These are phyloP conservation scores for Globisporangium emineosum DNA, from an alignment of 352 stramenopile species.

Conservation along the genomic window DNA sequence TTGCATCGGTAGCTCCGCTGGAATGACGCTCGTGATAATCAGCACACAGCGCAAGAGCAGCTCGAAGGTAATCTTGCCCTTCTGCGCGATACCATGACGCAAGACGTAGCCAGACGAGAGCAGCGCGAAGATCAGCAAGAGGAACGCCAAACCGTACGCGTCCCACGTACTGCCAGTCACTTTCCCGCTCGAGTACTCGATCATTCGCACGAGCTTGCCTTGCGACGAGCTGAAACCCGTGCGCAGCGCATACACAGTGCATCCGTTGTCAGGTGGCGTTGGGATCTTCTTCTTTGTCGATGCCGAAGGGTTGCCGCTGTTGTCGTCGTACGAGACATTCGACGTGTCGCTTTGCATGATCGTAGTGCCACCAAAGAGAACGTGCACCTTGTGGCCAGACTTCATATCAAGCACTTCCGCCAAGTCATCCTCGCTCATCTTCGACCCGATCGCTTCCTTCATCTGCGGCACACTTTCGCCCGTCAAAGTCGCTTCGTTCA, in stretches of 20 bases:
- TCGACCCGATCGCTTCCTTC: conserved; percentile 91
- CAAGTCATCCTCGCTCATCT: conserved; percentile 75
- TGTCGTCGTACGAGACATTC: conserved; percentile 22
- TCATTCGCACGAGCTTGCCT: conserved; percentile 97
- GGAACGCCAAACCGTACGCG: conserved; percentile 94
- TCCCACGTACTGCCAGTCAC: conserved; percentile 94
- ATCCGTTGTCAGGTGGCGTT: conserved; percentile 86
- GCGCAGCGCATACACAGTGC: conserved; percentile 93
- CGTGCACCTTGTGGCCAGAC: conserved; percentile 83
- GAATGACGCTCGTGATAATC: conserved; percentile 98
- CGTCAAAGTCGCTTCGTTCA: conserved; percentile 99
- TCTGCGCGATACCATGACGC: conserved; percentile 79
- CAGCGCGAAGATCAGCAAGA: conserved; percentile 97
- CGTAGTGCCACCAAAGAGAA: conserved; percentile 93
- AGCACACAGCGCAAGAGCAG: conserved; percentile 97
- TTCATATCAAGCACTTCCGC: conserved; percentile 83
- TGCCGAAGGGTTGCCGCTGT: background rate
- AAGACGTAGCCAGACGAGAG: conserved; percentile 94
- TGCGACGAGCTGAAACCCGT: conserved; percentile 98
- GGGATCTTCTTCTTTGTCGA: conserved; percentile 45
- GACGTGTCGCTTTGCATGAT: conserved; percentile 83
- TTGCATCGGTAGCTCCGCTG: conserved; percentile 98
- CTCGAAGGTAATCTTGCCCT: conserved; percentile 94
- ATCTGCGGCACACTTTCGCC: conserved; percentile 98
- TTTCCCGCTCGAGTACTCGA: conserved; percentile 97